A percentile compares a stretch with the other conserved stretches of the same genome.
phyloP scores from a whole-genome alignment of 1,284 basidiomycete species.

The Trichosporon asahii region DNA sequence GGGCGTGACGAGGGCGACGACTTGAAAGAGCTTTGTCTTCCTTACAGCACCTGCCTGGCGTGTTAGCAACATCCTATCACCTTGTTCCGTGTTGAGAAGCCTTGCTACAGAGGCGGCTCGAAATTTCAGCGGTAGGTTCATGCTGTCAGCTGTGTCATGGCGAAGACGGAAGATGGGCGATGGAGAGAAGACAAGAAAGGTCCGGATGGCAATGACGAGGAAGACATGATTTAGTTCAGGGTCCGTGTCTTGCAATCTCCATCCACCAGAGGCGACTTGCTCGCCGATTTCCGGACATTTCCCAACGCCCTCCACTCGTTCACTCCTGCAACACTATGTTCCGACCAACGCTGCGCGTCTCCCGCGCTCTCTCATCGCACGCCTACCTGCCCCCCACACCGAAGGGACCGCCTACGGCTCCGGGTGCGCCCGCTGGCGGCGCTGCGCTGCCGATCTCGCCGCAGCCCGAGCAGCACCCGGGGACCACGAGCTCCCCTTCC shows the following conservation, averaged over 20 bases:
- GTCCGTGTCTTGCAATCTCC: not conserved
- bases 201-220: not conserved
- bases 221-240: not conserved
- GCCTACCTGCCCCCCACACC: slow-evolving; percentile 21
- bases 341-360: slow-evolving; percentile 10
- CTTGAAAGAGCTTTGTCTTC: too few species aligned
- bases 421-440: slow-evolving; percentile 2
- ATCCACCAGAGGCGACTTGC: not conserved
- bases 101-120: too few species aligned
- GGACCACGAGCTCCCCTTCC: slow-evolving; percentile 36
- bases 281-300: slow-evolving; percentile 7
- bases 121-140: too few species aligned
- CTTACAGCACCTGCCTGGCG: too few species aligned
- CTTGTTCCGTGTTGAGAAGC: too few species aligned
- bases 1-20: too few species aligned
- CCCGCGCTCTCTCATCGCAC: slow-evolving; percentile 21
- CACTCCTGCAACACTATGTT: slow-evolving; percentile 3
- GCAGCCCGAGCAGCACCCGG: slow-evolving; percentile 24
- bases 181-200: not conserved
- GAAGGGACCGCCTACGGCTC: slow-evolving; percentile 12
- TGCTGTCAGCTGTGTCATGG: not conserved
- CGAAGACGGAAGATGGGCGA: not conserved
- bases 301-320: not conserved
- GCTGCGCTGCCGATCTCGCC: slow-evolving; percentile 8
- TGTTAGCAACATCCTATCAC: too few species aligned